These are phyloP conservation scores for Cladosporium sp. DNA, from an alignment of 2,329 filamentous ascomycete genomes.

Conservation along the genomic window DNA sequence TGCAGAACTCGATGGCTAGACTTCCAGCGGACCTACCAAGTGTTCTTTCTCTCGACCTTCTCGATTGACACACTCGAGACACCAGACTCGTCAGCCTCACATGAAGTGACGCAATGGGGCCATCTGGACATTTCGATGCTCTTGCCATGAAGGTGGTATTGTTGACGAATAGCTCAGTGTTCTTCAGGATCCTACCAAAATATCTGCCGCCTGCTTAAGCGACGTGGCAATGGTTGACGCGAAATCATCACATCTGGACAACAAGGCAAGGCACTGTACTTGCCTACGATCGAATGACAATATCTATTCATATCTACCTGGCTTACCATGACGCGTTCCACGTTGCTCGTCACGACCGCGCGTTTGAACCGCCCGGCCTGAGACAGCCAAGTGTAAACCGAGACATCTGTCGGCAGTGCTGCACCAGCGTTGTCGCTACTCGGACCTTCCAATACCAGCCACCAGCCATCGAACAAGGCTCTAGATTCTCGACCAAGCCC, in stretches of 20 bases:
- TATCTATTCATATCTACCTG: not conserved
- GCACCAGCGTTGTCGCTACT: not conserved
- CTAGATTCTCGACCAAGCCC: not conserved
- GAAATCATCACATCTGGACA: not conserved
- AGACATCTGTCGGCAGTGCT: conserved; percentile 15
- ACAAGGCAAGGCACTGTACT: not conserved
- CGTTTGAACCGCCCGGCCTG: conserved; percentile 2
- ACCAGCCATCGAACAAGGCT: not conserved
- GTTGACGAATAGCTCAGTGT: not conserved
- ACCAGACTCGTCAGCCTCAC: not conserved
- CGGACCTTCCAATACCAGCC: conserved; percentile 9
- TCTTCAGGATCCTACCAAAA: not conserved
- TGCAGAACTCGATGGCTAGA: not conserved
- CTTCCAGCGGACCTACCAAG: not conserved
- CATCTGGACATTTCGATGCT: not conserved
- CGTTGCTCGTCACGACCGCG: conserved; percentile 13
- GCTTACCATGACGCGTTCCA: not conserved
- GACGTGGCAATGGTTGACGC: not conserved
- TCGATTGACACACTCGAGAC: not conserved
- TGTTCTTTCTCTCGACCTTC: not conserved
- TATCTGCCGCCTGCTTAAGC: not conserved
- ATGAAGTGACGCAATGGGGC: not conserved
- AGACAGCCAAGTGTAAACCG: conserved; percentile 4
- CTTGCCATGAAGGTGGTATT: not conserved
- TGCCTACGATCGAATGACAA: not conserved